Conservation (phyloP, 1,284 basidiomycete genomes). For the Puccinia polysora region DNA sequence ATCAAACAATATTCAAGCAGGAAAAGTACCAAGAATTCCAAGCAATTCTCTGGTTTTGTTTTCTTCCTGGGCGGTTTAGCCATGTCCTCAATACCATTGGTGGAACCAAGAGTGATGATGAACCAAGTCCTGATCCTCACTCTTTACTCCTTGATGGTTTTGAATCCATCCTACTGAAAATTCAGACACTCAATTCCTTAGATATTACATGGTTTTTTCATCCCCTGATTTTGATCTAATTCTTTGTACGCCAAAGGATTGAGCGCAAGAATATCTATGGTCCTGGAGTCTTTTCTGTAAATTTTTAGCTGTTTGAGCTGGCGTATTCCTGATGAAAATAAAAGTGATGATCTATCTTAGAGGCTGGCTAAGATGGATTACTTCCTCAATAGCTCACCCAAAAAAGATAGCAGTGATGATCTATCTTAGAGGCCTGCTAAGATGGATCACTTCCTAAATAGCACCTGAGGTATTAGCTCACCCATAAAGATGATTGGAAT, state of each 20-base stretch:
- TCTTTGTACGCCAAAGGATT: slow-evolving; percentile 87
- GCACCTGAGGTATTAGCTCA: too few species aligned
- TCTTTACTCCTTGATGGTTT: not conserved
- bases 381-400: too few species aligned
- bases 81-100: slow-evolving; percentile 46
- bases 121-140: slow-evolving; percentile 13
- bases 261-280: slow-evolving; percentile 90
- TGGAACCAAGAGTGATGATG: slow-evolving; percentile 51
- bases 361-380: too few species aligned
- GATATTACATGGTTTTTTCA: slow-evolving; percentile 92
- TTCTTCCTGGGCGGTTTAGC: slow-evolving; percentile 62
- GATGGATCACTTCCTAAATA: too few species aligned
- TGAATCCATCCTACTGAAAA: slow-evolving; percentile 38
- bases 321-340: too few species aligned
- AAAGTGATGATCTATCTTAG: too few species aligned
- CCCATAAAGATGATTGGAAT: too few species aligned
- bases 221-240: slow-evolving; percentile 88
- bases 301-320: too few species aligned
- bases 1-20: not conserved
- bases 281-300: slow-evolving; percentile 88
- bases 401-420: too few species aligned
- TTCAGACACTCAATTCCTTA: slow-evolving; percentile 45
- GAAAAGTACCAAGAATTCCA: slow-evolving; percentile 47
- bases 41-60: slow-evolving; percentile 83
- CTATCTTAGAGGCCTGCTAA: too few species aligned